Percentiles rank a stretch among this genome's conserved stretches.
These are phyloP conservation scores for Cocos nucifera DNA, from an alignment of 176 grass and related monocot genomes.

Conservation along the genomic window DNA sequence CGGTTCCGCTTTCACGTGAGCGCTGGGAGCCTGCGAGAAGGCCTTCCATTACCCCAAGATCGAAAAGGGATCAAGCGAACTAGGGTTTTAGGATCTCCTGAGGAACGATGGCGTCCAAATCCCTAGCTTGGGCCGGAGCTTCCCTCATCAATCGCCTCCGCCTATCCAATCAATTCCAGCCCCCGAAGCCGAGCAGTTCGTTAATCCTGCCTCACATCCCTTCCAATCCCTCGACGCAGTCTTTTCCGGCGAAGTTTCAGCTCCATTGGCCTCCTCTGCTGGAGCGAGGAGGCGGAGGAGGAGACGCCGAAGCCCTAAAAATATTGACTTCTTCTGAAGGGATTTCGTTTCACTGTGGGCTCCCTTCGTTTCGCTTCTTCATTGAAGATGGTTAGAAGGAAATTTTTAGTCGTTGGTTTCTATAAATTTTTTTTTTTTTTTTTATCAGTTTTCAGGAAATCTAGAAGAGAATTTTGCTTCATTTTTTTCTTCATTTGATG, in stretches of 20 bases:
- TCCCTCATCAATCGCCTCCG: constrained; percentile 57
- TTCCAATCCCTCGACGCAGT: constrained; percentile 14
- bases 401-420: too few species aligned
- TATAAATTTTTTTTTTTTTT: too few species aligned
- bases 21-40: not conserved
- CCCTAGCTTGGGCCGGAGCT: constrained; percentile 47
- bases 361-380: constrained; percentile 75
- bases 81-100: constrained; percentile 49
- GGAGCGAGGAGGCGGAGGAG: constrained; percentile 9
- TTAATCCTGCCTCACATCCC: constrained; percentile 14
- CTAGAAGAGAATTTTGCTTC: too few species aligned
- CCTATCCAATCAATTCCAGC: constrained; percentile 13
- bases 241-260: constrained; percentile 29
- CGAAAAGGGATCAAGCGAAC: not conserved
- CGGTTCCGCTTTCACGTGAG: too few species aligned
- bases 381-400: constrained; percentile 46
- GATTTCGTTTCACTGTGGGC: constrained; percentile 58
- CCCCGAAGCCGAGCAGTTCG: not conserved
- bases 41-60: not conserved
- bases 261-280: constrained; percentile 9
- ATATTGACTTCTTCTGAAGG: constrained; percentile 29
- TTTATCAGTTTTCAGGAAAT: too few species aligned
- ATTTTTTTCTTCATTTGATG: too few species aligned
- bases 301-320: constrained; percentile 37
- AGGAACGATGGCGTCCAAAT: constrained; percentile 51